Base-by-base conservation (phyloP, 1,284 basidiomycete species). In the Pascua guehoae region DNA sequence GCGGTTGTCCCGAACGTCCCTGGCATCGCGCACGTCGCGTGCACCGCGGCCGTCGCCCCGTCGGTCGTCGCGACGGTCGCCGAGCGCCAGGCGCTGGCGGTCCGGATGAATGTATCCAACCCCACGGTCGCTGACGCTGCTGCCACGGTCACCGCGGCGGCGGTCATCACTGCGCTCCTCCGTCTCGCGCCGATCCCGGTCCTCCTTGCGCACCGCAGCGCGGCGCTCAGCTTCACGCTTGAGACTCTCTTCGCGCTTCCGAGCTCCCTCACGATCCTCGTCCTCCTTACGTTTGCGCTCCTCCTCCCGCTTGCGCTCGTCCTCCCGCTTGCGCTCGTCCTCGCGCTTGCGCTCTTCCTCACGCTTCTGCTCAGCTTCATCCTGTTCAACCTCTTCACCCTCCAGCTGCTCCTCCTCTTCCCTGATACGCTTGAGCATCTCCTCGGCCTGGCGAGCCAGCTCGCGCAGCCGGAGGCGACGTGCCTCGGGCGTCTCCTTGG, bases 381-480 rank as follows among this genome's bases (percentile, higher is more conserved):
- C 32, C 1, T 5, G 18, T 32, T 46, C 18, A 9, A 32, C 45
- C 45, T 52, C 57, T 44, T 60, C 51, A 24, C 51, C 45, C 10
- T 58, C 61, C 15, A 66, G 52, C 46, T 42, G 56, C 8, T 51
- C 60, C 47, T 63, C 63, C 49, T 64, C 64, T 36, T 61, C 54
- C 38, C 58, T 47, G 12, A 63, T 45, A 11, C 51, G 47, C 42
- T 53, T 48, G 12, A 62, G 53, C 16, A 38, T 45, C 47, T 59
- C 61, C 18, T 59, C 51, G 0, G 56, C 57, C 15, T 56, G 49
- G 11, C 61, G 54, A 14, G 58, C 58, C 49, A 62, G 60, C 45
- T 65, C 60, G 7, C 60, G 54, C 18, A 65, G 49, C 4, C 57
- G 59, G 4, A 57, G 57, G 14, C 64, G 61, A 32, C 24, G 24